These are phyloP conservation scores for Cutaneotrichosporon cutaneum DNA, from an alignment of 1,284 basidiomycete genomes.

Conservation along the genomic window DNA sequence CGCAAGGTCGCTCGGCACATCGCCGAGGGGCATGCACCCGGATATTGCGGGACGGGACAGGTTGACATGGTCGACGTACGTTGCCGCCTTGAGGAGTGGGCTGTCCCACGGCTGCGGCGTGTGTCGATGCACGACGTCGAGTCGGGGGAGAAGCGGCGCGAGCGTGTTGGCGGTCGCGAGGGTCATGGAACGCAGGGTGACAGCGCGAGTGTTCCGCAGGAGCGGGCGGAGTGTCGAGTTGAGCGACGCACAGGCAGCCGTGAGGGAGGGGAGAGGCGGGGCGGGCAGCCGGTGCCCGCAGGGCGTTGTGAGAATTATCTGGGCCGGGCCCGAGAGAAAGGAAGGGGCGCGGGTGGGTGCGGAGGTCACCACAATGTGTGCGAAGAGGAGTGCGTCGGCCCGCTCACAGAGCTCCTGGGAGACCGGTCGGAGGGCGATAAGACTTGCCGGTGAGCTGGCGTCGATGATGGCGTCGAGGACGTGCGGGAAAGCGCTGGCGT, in stretches of 20 bases:
- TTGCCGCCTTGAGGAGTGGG: not conserved
- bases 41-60: not conserved
- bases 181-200: not conserved
- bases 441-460: not conserved
- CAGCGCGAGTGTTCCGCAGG: not conserved
- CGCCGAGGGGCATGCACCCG: not conserved
- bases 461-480: slow-evolving; percentile 5
- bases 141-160: not conserved
- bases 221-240: not conserved
- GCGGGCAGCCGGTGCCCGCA: not conserved
- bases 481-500: not conserved
- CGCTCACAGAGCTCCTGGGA: not conserved
- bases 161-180: not conserved
- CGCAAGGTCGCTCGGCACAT: not conserved
- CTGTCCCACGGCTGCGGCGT: not conserved
- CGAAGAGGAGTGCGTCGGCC: not conserved
- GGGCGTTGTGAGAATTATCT: not conserved
- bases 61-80: not conserved
- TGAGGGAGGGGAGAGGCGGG: not conserved
- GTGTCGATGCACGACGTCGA: not conserved
- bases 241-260: not conserved
- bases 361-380: not conserved
- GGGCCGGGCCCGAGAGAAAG: not conserved
- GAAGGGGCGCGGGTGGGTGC: not conserved
- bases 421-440: not conserved